Conservation (phyloP, 106 monocot genomes). For the Dendrobium officinale region DNA sequence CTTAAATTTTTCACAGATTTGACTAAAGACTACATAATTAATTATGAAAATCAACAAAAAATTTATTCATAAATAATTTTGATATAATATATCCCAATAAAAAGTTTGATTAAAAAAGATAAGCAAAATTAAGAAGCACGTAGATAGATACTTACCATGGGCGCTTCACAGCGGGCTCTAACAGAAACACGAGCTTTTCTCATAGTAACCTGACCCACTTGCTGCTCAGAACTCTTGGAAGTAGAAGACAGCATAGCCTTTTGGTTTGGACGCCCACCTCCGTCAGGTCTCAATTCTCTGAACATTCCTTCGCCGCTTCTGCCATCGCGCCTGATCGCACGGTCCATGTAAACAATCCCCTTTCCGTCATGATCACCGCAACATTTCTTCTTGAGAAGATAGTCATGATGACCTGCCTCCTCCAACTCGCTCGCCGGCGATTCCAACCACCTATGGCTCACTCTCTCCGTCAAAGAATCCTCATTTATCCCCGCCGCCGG, state of each 20-base stretch:
- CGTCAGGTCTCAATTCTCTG: conserved; percentile 20
- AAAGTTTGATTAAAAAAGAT: too few relatives aligned
- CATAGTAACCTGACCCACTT: conserved; percentile 73
- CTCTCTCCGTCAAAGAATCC: conserved; percentile 36
- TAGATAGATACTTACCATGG: conserved; percentile 40
- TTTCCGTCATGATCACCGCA: too few relatives aligned
- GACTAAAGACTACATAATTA: too few relatives aligned
- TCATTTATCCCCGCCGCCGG: conserved; percentile 25
- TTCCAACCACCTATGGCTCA: too few relatives aligned
- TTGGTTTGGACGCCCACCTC: conserved; percentile 1
- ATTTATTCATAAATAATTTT: too few relatives aligned
- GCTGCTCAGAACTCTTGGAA: neutral
- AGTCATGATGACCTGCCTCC: conserved; percentile 14
- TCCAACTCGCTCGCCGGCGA: too few relatives aligned
- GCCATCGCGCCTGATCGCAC: conserved; percentile 1
- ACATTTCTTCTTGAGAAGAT: too few relatives aligned
- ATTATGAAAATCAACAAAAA: too few relatives aligned
- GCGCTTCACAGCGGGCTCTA: conserved; percentile 81
- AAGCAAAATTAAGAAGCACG: too few relatives aligned
- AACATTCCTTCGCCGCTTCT: neutral
- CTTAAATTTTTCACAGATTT: too few relatives aligned
- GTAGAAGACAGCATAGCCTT: conserved; percentile 7
- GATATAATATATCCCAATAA: too few relatives aligned
- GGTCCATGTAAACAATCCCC: neutral
- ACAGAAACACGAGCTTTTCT: conserved; percentile 89